A percentile compares a stretch with the other conserved stretches of the same genome.
phyloP scores from a whole-genome alignment of 2,329 filamentous ascomycete species.

The Didymella sp. region DNA sequence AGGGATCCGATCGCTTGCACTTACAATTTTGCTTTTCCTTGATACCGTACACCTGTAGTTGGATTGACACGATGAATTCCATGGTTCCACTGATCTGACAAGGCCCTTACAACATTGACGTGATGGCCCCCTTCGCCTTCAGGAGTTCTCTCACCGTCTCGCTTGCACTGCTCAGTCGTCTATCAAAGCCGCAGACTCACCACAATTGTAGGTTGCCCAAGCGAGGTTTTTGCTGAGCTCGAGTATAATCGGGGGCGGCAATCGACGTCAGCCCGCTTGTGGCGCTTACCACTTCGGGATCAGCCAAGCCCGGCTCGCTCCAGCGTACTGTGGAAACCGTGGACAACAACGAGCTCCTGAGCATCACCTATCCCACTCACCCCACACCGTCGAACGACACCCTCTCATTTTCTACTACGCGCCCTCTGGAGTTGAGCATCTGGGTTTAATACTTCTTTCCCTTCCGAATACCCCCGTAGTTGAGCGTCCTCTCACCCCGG shows the following conservation, averaged over 20 bases:
- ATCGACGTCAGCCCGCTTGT: conserved; percentile 21
- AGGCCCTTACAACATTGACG: not conserved
- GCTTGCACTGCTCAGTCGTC: not conserved
- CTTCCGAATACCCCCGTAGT: conserved; percentile 44
- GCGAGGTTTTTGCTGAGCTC: conserved; percentile 1
- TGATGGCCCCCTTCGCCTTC: not conserved
- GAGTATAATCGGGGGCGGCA: conserved; percentile 1
- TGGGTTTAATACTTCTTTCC: conserved; percentile 47
- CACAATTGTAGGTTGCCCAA: not conserved
- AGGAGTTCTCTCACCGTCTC: not conserved
- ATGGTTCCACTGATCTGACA: not conserved
- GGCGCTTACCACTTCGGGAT: conserved; percentile 10
- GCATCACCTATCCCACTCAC: conserved; percentile 39
- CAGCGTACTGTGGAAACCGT: conserved; percentile 22
- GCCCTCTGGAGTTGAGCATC: conserved; percentile 49
- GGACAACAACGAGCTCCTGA: conserved; percentile 25
- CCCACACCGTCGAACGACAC: conserved; percentile 37
- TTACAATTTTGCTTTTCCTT: conserved; percentile 4
- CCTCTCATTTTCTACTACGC: conserved; percentile 49
- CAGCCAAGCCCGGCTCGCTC: conserved; percentile 18
- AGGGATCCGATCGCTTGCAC: not conserved
- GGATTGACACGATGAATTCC: not conserved
- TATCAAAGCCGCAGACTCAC: not conserved
- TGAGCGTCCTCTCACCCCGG: conserved; percentile 43
- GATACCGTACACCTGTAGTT: conserved; percentile 10